Evolutionary conservation across 2,329 filamentous ascomycete genomes (phyloP), one percentile per base, ranked within the genome.

Genomic region (Botryotinia narcissicola): DNA sequence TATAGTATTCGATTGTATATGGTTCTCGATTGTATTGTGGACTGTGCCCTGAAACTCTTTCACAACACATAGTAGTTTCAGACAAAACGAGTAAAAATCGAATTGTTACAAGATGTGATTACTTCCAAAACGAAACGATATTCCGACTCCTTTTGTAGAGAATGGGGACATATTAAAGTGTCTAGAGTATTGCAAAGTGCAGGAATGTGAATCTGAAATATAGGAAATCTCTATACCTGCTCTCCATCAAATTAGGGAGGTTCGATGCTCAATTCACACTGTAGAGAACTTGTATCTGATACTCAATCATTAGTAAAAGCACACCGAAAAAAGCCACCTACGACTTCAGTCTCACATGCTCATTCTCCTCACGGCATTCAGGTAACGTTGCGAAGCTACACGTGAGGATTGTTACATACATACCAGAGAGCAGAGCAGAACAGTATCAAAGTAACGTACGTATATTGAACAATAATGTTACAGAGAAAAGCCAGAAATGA

Each of bases 351-450:
- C 37, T 40, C 44, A 32, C 35, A 20, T 32, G 12, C 22, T 37
- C 25, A 42, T 3, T 57, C 25, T 22, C 5, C 32, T 20, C 25
- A 22, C 9, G 25, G 22, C 8, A 54, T 12, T 22, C n/a, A 48
- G 16, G 59, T 54, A 71, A 71, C 70, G 60, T 71, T 57, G 37
- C 37, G 29, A 42, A 61, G 51, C 12, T n/a, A 42, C 16, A 54
- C 18, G 32, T n/a, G n/a, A 57, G 60, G n/a, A 67, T 66, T 32
- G 22, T 67, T 67, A 59, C 37, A 64, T 29, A 14, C 9, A 66
- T 40, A 40, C 10, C 37, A n/a, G 20, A 46, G 14, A 37, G 35
- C 35, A 14, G 40, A n/a, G 6, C 48, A 59, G 37, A 59, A 69
- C 25, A 32, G n/a, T 18, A 69, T 69, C 37, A 59, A 42, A 20